Evolutionary conservation across 2,329 filamentous ascomycete species (phyloP).

Genomic region (Aspergillus quadrilineatus): DNA sequence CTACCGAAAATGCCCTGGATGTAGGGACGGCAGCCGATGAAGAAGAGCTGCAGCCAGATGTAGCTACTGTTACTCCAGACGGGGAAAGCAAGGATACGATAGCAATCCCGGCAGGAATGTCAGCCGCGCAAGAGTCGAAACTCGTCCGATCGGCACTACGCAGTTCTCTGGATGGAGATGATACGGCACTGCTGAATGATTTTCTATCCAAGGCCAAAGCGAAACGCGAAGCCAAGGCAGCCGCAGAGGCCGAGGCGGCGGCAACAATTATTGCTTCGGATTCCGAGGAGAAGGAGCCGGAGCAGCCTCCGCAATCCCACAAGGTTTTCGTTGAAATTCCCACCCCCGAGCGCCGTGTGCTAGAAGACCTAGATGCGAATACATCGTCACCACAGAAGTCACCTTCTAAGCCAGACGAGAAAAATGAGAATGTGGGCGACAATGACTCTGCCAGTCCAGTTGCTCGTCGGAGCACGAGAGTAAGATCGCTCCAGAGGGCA

Average conservation of each 20-base stretch:
- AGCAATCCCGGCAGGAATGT: slow-evolving; percentile 22
- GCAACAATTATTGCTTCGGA: slow-evolving; percentile 21
- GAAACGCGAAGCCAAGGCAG: slow-evolving; percentile 40
- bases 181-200: slow-evolving; percentile 40
- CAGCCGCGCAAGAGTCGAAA: slow-evolving; percentile 32
- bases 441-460: slow-evolving; percentile 27
- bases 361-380: slow-evolving; percentile 40
- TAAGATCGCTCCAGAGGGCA: slow-evolving; percentile 24
- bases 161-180: slow-evolving; percentile 40
- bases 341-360: slow-evolving; percentile 34
- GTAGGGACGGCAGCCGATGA: slow-evolving; percentile 15
- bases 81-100: slow-evolving; percentile 1
- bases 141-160: slow-evolving; percentile 39
- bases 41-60: slow-evolving; percentile 6
- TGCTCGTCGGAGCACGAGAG: slow-evolving; percentile 39
- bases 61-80: neutral
- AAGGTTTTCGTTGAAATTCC: slow-evolving; percentile 21
- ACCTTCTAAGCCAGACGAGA: slow-evolving; percentile 27
- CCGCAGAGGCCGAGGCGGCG: slow-evolving; percentile 14
- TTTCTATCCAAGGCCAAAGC: slow-evolving; percentile 44
- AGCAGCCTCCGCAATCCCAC: neutral
- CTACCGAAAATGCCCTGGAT: slow-evolving; percentile 12
- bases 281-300: slow-evolving; percentile 18
- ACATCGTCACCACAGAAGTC: slow-evolving; percentile 41
- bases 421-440: slow-evolving; percentile 12